Conservation (phyloP, 345 rosid genomes). For the Populus alba region DNA sequence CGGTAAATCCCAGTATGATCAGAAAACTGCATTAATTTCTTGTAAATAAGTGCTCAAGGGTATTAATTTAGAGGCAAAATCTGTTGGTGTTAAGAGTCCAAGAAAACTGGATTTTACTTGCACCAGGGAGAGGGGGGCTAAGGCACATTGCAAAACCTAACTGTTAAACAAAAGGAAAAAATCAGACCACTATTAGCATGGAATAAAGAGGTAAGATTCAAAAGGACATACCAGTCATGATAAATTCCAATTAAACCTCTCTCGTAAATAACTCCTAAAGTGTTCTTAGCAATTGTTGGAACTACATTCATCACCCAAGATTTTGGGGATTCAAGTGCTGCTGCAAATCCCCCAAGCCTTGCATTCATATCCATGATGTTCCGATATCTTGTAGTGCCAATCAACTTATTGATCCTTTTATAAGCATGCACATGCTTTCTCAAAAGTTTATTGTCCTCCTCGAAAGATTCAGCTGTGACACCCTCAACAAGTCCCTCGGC, state of each 20-base stretch:
- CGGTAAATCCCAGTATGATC: background rate
- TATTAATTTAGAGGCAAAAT: conserved; percentile 2
- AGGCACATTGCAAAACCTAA: background rate
- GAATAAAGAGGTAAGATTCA: background rate
- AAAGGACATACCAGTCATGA: conserved; percentile 75
- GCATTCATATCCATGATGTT: conserved; percentile 98
- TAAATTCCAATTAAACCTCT: conserved; percentile 91
- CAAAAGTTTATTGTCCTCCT: conserved; percentile 71
- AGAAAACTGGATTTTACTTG: background rate
- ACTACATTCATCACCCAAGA: conserved; percentile 98
- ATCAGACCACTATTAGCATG: background rate
- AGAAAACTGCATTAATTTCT: background rate
- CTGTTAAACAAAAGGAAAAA: background rate
- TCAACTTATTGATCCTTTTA: conserved; percentile 64
- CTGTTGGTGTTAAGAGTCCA: background rate
- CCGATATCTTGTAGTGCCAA: conserved; percentile 77
- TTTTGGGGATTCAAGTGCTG: conserved; percentile 81
- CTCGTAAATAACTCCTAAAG: conserved; percentile 81
- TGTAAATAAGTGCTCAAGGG: background rate
- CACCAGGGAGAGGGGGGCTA: background rate
- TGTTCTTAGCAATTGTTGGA: conserved; percentile 70
- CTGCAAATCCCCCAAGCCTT: conserved; percentile 90
- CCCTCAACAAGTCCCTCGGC: conserved; percentile 59
- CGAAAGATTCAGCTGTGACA: conserved; percentile 53
- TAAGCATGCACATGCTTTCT: conserved; percentile 66